These are phyloP conservation scores for Phytopythium kandeliae DNA, from an alignment of 352 stramenopile species.

Conservation along the genomic window DNA sequence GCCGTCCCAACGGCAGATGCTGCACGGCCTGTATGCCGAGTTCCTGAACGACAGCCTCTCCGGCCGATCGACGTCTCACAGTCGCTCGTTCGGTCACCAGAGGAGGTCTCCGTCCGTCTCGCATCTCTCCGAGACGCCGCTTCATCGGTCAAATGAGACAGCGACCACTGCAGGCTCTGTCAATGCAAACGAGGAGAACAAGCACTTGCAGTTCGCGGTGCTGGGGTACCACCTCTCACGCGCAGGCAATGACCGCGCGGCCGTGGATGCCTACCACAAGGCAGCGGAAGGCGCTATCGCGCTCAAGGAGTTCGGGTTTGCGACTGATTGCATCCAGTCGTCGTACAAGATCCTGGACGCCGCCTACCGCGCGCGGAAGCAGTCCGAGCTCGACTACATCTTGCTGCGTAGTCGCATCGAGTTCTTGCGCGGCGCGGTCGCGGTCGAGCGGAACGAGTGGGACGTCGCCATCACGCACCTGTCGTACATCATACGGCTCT, in stretches of 20 bases:
- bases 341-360: constrained; percentile 62
- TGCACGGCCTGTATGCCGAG: constrained; percentile 57
- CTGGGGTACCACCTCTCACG: constrained; percentile 64
- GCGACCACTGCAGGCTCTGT: not conserved
- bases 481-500: constrained; percentile 54
- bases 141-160: not conserved
- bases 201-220: constrained; percentile 54
- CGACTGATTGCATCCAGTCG: constrained; percentile 70
- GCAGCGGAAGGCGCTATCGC: constrained; percentile 52
- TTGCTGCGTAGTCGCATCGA: constrained; percentile 63
- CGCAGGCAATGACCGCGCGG: constrained; percentile 39
- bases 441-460: constrained; percentile 70
- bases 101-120: not conserved
- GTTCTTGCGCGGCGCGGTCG: constrained; percentile 65
- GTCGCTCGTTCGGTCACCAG: not conserved
- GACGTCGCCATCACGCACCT: constrained; percentile 54
- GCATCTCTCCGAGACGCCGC: not conserved
- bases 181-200: not conserved
- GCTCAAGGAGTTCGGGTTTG: constrained; percentile 53
- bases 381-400: constrained; percentile 56
- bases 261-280: constrained; percentile 57
- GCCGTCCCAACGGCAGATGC: constrained; percentile 54
- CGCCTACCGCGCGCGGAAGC: constrained; percentile 25
- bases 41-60: constrained; percentile 36
- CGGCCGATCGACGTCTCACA: not conserved